These are phyloP conservation scores for Limonium bicolor DNA, from an alignment of 148 eudicot genomes.

Conservation along the genomic window DNA sequence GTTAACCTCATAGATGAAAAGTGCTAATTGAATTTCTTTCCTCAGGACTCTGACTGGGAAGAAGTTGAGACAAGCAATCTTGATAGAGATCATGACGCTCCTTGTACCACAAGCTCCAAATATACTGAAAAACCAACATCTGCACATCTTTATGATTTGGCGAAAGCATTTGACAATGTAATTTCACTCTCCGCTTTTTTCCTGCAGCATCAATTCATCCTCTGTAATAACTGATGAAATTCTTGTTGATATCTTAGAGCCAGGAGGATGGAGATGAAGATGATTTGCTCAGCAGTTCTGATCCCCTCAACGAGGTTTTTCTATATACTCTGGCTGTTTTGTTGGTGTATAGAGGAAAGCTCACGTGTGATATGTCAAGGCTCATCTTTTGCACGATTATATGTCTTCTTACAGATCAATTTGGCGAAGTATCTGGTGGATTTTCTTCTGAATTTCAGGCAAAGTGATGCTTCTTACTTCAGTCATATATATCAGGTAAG, in stretches of 20 bases:
- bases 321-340: not conserved
- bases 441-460: conserved; percentile 48
- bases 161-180: conserved; percentile 63
- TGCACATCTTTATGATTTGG: conserved; percentile 72
- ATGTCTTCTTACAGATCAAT: conserved; percentile 42
- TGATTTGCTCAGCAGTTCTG: conserved; percentile 48
- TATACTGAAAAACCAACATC: conserved; percentile 38
- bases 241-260: conserved; percentile 23
- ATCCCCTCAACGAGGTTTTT: conserved; percentile 76
- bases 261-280: conserved; percentile 56
- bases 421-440: conserved; percentile 60
- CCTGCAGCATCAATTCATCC: not conserved
- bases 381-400: not conserved
- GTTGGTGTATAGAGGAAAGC: not conserved
- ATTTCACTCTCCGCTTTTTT: conserved; percentile 1
- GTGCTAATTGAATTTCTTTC: not conserved
- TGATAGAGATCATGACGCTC: conserved; percentile 28
- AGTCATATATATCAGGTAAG: conserved; percentile 74
- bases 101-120: conserved; percentile 15
- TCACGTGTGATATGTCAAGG: not conserved
- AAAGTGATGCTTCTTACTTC: conserved; percentile 40
- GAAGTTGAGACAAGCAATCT: conserved; percentile 50
- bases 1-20: not conserved
- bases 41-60: conserved; percentile 97
- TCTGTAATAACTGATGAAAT: not conserved